A percentile compares a stretch with the other conserved stretches of the same genome.
Evolutionary conservation across 805 yeast species (phyloP).

Genomic region (Sugiyamaella mastotermitis): DNA sequence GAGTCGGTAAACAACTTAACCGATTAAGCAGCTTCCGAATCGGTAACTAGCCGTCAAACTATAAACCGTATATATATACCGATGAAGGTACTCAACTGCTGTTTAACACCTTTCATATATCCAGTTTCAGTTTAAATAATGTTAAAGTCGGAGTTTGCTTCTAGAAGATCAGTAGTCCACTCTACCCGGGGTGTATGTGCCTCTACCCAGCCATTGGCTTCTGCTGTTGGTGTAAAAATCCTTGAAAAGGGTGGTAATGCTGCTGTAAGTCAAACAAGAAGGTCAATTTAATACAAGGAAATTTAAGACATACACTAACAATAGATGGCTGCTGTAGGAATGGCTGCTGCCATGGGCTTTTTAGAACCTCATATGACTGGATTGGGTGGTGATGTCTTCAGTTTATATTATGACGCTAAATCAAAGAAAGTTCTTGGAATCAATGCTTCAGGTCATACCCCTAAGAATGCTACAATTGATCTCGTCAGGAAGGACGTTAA

Average conservation of each 20-base stretch:
- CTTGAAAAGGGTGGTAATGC: constrained; percentile 66
- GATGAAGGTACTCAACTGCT: too few species aligned
- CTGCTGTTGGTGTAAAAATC: constrained; percentile 63
- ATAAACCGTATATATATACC: too few species aligned
- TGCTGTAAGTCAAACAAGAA: too few species aligned
- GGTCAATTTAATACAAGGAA: constrained; percentile 39
- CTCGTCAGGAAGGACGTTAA: constrained; percentile 41
- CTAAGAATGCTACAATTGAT: constrained; percentile 44
- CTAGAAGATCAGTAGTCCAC: constrained; percentile 69
- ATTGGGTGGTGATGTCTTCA: constrained; percentile 44
- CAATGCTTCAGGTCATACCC: constrained; percentile 73
- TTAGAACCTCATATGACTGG: constrained; percentile 38
- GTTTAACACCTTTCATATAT: too few species aligned
- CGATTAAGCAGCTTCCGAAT: too few species aligned
- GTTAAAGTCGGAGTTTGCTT: constrained; percentile 30
- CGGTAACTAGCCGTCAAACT: too few species aligned
- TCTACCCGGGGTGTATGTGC: constrained; percentile 69
- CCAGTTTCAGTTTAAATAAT: too few species aligned
- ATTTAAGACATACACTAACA: too few species aligned
- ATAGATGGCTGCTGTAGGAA: constrained; percentile 41
- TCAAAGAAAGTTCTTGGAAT: constrained; percentile 54
- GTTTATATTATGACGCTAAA: constrained; percentile 47
- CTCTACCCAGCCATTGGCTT: constrained; percentile 72
- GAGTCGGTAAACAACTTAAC: too few species aligned
- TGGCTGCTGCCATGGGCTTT: constrained; percentile 34